Evolutionary conservation across 148 eudicot species (phyloP).

Genomic region (Drosera capensis): DNA sequence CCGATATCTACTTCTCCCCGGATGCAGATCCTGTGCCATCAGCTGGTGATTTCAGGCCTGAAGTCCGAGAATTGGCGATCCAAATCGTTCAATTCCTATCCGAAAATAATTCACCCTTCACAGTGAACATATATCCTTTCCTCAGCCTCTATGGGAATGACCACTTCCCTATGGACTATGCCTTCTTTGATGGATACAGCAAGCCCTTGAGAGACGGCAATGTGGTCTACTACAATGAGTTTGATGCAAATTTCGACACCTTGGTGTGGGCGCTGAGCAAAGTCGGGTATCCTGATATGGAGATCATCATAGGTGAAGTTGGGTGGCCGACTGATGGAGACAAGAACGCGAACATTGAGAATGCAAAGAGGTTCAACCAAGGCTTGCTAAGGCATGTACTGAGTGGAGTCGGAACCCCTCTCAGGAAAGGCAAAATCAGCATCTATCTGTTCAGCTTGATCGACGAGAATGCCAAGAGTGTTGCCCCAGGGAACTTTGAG

Average conservation of each 20-base stretch:
- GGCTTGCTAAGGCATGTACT: conserved; percentile 52
- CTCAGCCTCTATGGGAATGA: conserved; percentile 62
- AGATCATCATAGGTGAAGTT: conserved; percentile 74
- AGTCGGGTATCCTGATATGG: conserved; percentile 70
- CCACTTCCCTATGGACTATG: conserved; percentile 70
- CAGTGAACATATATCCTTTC: conserved; percentile 93
- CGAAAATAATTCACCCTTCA: conserved; percentile 60
- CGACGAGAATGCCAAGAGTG: conserved; percentile 75
- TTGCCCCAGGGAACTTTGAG: conserved; percentile 82
- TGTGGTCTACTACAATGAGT: conserved; percentile 58
- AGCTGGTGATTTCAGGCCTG: conserved; percentile 86
- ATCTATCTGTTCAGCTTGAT: conserved; percentile 70
- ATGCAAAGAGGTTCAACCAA: conserved; percentile 72
- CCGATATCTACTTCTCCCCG: conserved; percentile 85
- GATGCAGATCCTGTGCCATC: conserved; percentile 81
- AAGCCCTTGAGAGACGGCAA: conserved; percentile 42
- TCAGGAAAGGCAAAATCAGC: conserved; percentile 42
- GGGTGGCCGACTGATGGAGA: conserved; percentile 99
- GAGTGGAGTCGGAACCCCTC: conserved; percentile 64
- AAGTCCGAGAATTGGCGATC: conserved; percentile 45
- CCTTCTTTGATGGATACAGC: conserved; percentile 64
- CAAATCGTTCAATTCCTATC: conserved; percentile 47
- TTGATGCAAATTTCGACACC: conserved; percentile 92
- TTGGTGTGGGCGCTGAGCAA: conserved; percentile 55
- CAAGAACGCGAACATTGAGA: conserved; percentile 40